These are phyloP conservation scores for Cicer yamashitae DNA, from an alignment of 306 rosid genomes.

Conservation along the genomic window DNA sequence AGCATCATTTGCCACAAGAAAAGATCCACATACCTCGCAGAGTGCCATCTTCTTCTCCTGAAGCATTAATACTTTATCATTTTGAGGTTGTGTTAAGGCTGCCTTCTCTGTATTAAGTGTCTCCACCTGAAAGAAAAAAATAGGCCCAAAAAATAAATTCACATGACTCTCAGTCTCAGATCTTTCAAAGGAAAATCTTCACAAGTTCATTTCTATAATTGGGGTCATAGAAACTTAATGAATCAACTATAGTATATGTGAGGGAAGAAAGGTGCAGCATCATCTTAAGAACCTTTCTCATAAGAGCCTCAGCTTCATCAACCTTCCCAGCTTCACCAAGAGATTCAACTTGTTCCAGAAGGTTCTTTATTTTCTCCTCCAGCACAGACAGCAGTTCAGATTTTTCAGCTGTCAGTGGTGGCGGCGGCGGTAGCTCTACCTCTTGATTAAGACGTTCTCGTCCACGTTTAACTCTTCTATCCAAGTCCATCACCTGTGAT, in stretches of 20 bases:
- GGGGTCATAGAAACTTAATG: neutral
- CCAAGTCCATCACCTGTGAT: conserved; percentile 92
- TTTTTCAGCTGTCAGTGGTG: conserved; percentile 85
- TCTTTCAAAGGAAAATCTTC: conserved; percentile 4
- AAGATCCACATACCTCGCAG: conserved; percentile 97
- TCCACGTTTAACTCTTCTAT: conserved; percentile 96
- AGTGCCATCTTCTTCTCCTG: conserved; percentile 99
- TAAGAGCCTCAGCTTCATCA: conserved; percentile 99
- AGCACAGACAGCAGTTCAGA: conserved; percentile 82
- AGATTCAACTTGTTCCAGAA: conserved; percentile 93
- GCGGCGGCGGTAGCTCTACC: conserved; percentile 88
- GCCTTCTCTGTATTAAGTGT: conserved; percentile 86
- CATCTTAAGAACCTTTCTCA: conserved; percentile 82
- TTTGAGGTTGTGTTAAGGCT: conserved; percentile 73
- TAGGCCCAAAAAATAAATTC: conserved; percentile 1
- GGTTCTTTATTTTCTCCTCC: conserved; percentile 97
- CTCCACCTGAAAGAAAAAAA: conserved; percentile 70
- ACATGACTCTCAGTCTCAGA: conserved; percentile 4
- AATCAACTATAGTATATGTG: neutral
- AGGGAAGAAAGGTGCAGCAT: conserved; percentile 33
- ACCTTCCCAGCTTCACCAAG: conserved; percentile 99
- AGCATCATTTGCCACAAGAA: conserved; percentile 99
- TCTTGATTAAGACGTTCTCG: conserved; percentile 97
- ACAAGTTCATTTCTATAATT: neutral
- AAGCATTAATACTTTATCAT: conserved; percentile 76